These are phyloP conservation scores for Gigaspora rosea DNA, from an alignment of 192 early-diverging fungal species.

Conservation along the genomic window DNA sequence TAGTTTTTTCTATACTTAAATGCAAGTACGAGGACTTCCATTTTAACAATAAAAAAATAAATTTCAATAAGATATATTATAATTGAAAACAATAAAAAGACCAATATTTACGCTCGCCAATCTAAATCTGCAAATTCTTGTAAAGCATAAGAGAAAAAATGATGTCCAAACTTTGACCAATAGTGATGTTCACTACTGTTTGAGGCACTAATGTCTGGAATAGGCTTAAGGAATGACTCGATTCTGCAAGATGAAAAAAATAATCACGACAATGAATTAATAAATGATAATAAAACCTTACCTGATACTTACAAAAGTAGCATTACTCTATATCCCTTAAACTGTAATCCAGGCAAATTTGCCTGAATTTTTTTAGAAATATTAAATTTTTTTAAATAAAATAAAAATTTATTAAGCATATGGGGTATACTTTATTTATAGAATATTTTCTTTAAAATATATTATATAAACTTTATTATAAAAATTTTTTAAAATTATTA, in stretches of 20 bases:
- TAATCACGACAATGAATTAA: too few species aligned
- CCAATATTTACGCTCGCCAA: conserved; percentile 6
- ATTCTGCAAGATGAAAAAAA: conserved; percentile 23
- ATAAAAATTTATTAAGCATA: too few species aligned
- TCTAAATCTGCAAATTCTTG: too few species aligned
- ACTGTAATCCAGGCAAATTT: too few species aligned
- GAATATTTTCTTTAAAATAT: too few species aligned
- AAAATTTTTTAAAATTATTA: too few species aligned
- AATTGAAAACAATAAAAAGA: not conserved
- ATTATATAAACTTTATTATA: too few species aligned
- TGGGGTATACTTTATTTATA: too few species aligned
- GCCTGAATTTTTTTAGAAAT: too few species aligned
- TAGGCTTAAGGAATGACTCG: conserved; percentile 8
- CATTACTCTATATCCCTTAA: conserved; percentile 33
- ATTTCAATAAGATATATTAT: not conserved
- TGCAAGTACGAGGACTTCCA: not conserved
- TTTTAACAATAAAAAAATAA: not conserved
- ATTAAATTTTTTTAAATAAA: too few species aligned
- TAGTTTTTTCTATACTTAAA: conserved; percentile 13
- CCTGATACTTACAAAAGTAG: conserved; percentile 16
- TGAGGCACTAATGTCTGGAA: not conserved
- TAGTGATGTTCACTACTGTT: conserved; percentile 20
- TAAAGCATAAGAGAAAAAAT: conserved; percentile 22
- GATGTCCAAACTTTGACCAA: conserved; percentile 10
- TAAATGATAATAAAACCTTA: conserved; percentile 1